Conservation (phyloP, 345 rosid species). For the Brassica cretica region DNA sequence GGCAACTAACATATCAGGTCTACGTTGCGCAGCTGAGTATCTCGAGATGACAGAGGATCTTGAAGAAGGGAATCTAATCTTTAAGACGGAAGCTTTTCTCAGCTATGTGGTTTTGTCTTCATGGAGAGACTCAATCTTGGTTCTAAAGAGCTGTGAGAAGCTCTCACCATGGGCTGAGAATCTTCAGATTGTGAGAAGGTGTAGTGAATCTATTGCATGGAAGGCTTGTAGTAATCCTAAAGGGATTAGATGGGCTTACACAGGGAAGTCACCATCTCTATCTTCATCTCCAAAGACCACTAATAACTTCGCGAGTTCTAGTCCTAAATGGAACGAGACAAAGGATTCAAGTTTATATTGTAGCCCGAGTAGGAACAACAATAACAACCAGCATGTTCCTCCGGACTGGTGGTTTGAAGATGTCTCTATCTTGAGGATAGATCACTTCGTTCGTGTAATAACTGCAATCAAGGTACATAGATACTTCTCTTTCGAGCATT, state of each 20-base stretch:
- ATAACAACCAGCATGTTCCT: background rate
- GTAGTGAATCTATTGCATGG: background rate
- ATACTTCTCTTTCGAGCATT: background rate
- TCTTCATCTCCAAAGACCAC: background rate
- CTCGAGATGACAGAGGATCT: background rate
- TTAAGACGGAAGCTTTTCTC: background rate
- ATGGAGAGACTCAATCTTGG: background rate
- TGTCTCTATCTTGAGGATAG: constrained; percentile 76
- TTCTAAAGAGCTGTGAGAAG: background rate
- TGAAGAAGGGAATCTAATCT: background rate
- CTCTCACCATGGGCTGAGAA: background rate
- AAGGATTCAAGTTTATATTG: background rate
- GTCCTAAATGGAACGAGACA: background rate
- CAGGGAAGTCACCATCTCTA: background rate
- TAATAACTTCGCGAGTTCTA: background rate
- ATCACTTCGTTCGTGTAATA: constrained; percentile 87
- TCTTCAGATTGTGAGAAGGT: background rate
- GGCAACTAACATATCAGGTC: constrained; percentile 1
- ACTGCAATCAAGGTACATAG: constrained; percentile 83
- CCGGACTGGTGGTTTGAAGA: background rate
- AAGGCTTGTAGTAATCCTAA: background rate
- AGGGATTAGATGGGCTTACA: background rate
- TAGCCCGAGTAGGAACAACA: background rate
- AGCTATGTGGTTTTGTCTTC: background rate
- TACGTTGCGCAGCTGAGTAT: background rate